Conservation (phyloP, 306 rosid species). For the Glycine tomentella region DNA sequence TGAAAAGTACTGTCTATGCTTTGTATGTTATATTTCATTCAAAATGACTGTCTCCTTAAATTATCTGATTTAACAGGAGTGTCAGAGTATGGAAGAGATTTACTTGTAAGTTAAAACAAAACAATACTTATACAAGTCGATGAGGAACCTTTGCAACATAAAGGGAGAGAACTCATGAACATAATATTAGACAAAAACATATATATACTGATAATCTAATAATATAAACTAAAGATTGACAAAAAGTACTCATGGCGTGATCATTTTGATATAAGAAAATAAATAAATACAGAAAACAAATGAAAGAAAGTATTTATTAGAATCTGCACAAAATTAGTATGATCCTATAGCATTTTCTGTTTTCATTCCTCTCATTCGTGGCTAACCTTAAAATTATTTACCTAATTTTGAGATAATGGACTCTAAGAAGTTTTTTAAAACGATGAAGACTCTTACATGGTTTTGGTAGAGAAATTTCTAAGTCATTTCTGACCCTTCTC, state of each 20-base stretch:
- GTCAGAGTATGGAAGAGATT: background rate
- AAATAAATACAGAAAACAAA: background rate
- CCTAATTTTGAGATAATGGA: background rate
- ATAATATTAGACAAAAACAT: background rate
- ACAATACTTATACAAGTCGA: background rate
- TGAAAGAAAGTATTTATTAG: background rate
- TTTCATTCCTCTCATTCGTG: background rate
- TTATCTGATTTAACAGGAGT: background rate
- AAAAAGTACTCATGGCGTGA: background rate
- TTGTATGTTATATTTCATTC: background rate
- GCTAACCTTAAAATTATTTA: background rate
- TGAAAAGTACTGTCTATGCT: background rate
- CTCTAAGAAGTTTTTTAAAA: background rate
- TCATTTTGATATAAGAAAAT: background rate
- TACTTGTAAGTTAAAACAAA: background rate
- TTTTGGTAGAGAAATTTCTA: conserved; percentile 75
- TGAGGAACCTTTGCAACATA: background rate
- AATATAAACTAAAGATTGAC: background rate
- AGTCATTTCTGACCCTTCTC: conserved; percentile 72
- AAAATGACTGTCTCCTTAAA: background rate
- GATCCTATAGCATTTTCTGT: background rate
- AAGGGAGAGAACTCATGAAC: background rate
- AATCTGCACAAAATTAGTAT: background rate
- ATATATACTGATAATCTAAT: background rate
- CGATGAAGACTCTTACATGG: conserved; percentile 58